Conservation (phyloP, 139 green algal genomes). For the Bryopsis sp. region DNA sequence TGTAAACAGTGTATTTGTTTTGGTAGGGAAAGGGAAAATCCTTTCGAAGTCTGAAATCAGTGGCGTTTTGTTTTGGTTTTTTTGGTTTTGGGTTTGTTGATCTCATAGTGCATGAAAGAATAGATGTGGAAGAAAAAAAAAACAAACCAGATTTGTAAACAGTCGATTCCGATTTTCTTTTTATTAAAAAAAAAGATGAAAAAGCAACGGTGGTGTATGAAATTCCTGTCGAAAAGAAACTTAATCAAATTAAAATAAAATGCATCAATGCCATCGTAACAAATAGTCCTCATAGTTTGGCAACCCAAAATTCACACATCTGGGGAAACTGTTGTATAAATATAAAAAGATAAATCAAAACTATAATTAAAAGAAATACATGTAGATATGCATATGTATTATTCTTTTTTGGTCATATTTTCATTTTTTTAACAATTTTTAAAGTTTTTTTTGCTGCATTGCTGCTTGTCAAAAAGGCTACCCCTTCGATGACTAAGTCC, state of each 20-base stretch:
- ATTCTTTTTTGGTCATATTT: neutral
- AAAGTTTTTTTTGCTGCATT: neutral
- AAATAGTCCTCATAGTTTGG: no score
- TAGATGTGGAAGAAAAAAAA: no score
- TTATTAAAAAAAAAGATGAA: no score
- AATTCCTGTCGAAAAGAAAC: no score
- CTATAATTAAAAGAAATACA: neutral
- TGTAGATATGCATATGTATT: neutral
- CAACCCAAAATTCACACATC: neutral
- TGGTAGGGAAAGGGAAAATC: neutral
- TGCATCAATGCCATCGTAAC: no score
- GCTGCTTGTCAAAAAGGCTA: conserved; percentile 23
- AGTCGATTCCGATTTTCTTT: no score
- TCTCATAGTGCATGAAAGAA: neutral
- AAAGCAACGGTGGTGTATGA: no score
- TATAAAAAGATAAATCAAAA: neutral
- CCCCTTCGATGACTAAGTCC: conserved; percentile 40
- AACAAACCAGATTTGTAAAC: no score
- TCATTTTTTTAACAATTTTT: neutral
- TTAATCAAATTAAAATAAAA: no score
- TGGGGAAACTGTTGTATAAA: neutral
- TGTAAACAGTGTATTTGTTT: neutral
- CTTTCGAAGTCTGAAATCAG: neutral
- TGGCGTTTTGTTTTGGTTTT: neutral
- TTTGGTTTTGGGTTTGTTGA: neutral